These are phyloP conservation scores for Ganoderma sinense DNA, from an alignment of 1,284 basidiomycete genomes.

Conservation along the genomic window DNA sequence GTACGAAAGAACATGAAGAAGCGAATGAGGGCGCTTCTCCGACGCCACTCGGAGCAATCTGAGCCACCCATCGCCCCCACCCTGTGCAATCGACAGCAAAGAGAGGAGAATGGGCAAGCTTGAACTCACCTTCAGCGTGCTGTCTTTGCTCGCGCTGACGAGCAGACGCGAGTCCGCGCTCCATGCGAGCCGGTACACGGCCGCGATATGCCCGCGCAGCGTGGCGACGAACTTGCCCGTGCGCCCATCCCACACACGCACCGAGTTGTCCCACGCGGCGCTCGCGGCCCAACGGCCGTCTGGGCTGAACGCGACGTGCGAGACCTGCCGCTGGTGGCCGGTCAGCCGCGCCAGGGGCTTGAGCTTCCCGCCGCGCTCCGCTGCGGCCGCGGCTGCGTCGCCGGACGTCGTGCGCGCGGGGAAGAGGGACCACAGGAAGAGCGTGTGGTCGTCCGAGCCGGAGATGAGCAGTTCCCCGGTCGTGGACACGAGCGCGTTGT, in stretches of 20 bases:
- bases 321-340: conserved; percentile 95
- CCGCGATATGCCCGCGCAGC: conserved; percentile 91
- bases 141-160: conserved; percentile 95
- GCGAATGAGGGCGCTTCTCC: not conserved
- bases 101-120: not conserved
- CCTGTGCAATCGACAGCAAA: not conserved
- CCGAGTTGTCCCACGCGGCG: conserved; percentile 91
- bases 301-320: conserved; percentile 95
- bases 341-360: conserved; percentile 91
- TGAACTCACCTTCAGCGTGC: conserved; percentile 85
- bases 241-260: conserved; percentile 93
- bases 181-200: conserved; percentile 96
- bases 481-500: conserved; percentile 71
- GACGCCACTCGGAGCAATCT: not conserved
- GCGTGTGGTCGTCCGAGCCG: conserved; percentile 94
- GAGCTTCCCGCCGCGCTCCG: conserved; percentile 59
- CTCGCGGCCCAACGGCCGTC: conserved; percentile 93
- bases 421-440: conserved; percentile 92
- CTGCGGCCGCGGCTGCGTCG: conserved; percentile 42
- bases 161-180: conserved; percentile 93
- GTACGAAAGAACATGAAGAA: not conserved
- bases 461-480: conserved; percentile 90
- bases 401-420: conserved; percentile 49
- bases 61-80: not conserved
- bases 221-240: conserved; percentile 95